A percentile compares a stretch with the other conserved stretches of the same genome.
phyloP scores from a whole-genome alignment of 768 basidiomycete species.

The Austroboletus eburneus region DNA sequence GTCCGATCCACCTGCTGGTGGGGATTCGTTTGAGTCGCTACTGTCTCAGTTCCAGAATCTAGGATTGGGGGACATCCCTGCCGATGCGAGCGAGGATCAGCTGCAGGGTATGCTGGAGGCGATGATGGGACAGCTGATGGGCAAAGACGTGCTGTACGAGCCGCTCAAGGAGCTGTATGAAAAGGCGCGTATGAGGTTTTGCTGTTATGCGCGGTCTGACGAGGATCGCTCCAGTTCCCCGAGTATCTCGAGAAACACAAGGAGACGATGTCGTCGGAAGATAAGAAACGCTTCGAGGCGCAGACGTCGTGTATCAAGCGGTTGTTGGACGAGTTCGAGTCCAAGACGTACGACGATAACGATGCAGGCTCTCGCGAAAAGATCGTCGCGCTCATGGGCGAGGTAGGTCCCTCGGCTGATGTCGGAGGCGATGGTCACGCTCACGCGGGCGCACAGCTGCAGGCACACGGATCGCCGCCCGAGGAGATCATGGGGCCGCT shows the following conservation, averaged over 20 bases:
- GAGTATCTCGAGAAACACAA: constrained; percentile 60
- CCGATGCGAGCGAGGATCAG: constrained; percentile 43
- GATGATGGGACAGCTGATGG: constrained; percentile 42
- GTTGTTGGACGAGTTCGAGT: constrained; percentile 66
- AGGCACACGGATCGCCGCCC: constrained; percentile 74
- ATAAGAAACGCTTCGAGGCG: constrained; percentile 58
- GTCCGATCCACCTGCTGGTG: constrained; percentile 7
- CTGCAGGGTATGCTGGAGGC: constrained; percentile 67
- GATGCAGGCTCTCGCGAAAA: constrained; percentile 41
- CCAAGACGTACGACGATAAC: constrained; percentile 52
- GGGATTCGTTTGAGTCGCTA: constrained; percentile 48
- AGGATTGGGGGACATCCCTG: constrained; percentile 32
- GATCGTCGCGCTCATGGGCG: constrained; percentile 68
- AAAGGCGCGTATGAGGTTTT: constrained; percentile 12
- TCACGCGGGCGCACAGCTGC: constrained; percentile 37
- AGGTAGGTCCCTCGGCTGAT: constrained; percentile 39
- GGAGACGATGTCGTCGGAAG: constrained; percentile 48
- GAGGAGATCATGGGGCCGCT: constrained; percentile 79
- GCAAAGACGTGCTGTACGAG: constrained; percentile 59
- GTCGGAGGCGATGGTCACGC: background rate
- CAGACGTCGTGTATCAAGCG: constrained; percentile 55
- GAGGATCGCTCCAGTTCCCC: constrained; percentile 58
- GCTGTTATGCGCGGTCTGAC: background rate
- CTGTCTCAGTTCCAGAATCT: constrained; percentile 39
- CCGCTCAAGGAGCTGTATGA: constrained; percentile 71